These are phyloP conservation scores for Lycium barbarum DNA, from an alignment of 257 asterid species.

Conservation along the genomic window DNA sequence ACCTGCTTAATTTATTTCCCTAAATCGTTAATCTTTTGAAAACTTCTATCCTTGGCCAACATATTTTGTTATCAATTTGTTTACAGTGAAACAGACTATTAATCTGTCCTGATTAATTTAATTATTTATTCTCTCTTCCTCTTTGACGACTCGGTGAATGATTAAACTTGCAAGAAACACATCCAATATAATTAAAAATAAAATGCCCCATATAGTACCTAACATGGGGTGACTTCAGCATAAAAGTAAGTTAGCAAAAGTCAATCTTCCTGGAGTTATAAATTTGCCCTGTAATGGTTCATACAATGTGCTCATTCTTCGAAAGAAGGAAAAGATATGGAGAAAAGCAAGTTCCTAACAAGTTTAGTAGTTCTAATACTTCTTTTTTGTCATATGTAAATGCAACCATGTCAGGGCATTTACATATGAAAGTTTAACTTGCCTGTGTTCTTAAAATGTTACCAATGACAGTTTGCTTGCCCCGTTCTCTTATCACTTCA, in stretches of 20 bases:
- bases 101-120: too few species aligned
- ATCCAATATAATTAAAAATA: background rate
- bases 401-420: background rate
- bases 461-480: background rate
- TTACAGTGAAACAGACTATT: too few species aligned
- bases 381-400: background rate
- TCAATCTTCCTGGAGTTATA: conserved; percentile 1
- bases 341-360: background rate
- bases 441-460: too few species aligned
- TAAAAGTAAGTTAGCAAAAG: background rate
- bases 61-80: too few species aligned
- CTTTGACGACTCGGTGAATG: background rate
- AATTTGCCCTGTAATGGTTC: background rate
- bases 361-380: background rate
- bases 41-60: too few species aligned
- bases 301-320: background rate
- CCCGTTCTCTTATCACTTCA: background rate
- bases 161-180: background rate
- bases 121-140: background rate
- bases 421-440: background rate
- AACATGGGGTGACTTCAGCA: background rate
- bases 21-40: too few species aligned
- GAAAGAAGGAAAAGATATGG: background rate
- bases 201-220: background rate
- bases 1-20: too few species aligned